A percentile compares a stretch with the other conserved stretches of the same genome.
These are phyloP conservation scores for Massospora cicadina DNA, from an alignment of 371 early-diverging fungal genomes.

Conservation along the genomic window DNA sequence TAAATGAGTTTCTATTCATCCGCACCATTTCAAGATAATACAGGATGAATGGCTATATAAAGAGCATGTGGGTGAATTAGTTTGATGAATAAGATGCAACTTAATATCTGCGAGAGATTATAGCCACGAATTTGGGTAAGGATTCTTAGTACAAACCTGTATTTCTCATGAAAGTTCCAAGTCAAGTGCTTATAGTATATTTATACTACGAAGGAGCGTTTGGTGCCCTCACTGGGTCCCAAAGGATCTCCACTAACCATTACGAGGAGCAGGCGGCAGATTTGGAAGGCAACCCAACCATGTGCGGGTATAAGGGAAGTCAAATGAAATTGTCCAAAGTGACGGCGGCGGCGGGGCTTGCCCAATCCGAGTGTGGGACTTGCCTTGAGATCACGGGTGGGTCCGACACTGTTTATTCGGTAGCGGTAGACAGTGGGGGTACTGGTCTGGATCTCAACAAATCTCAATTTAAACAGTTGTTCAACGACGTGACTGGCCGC, in stretches of 20 bases:
- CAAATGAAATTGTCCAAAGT: slow-evolving; percentile 25
- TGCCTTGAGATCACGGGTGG: slow-evolving; percentile 26
- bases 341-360: slow-evolving; percentile 27
- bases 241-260: not conserved
- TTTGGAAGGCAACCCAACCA: slow-evolving; percentile 17
- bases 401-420: slow-evolving; percentile 22
- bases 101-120: no score
- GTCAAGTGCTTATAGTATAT: no score
- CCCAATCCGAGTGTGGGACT: slow-evolving; percentile 24
- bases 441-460: slow-evolving; percentile 26
- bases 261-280: not conserved
- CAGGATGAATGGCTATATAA: no score
- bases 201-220: no score
- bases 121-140: no score
- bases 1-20: no score
- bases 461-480: slow-evolving; percentile 17
- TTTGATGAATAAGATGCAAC: no score
- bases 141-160: no score
- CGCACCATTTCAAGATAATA: no score
- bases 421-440: slow-evolving; percentile 35
- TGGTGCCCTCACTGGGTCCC: slow-evolving; percentile 4
- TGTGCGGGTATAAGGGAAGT: slow-evolving; percentile 28
- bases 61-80: no score
- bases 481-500: slow-evolving; percentile 15
- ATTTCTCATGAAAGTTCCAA: no score